Conservation (phyloP, 345 rosid genomes). For the Eucalyptus urophylla region DNA sequence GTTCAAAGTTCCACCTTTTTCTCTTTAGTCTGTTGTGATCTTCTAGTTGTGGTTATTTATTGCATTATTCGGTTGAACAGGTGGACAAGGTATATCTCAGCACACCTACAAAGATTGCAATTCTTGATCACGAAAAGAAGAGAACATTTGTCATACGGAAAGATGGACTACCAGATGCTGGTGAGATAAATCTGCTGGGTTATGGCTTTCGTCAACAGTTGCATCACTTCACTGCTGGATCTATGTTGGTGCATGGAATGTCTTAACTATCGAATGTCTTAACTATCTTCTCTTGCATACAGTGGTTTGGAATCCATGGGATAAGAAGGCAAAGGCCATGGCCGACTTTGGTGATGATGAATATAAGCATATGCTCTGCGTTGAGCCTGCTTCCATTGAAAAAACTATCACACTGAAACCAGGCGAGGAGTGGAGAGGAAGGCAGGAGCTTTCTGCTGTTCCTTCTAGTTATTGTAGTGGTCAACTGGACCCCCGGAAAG, state of each 20-base stretch:
- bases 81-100: slow-evolving; percentile 76
- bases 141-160: slow-evolving; percentile 88
- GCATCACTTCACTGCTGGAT: not conserved
- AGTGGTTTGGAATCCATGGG: slow-evolving; percentile 99
- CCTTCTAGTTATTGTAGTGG: slow-evolving; percentile 96
- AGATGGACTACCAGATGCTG: slow-evolving; percentile 97
- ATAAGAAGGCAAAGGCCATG: slow-evolving; percentile 77
- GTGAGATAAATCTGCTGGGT: slow-evolving; percentile 22
- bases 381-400: slow-evolving; percentile 83
- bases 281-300: slow-evolving; percentile 1
- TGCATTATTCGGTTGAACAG: slow-evolving; percentile 13
- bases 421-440: slow-evolving; percentile 95
- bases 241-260: not conserved
- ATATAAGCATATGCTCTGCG: slow-evolving; percentile 91
- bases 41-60: not conserved
- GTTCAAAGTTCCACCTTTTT: not conserved
- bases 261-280: not conserved
- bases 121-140: slow-evolving; percentile 91
- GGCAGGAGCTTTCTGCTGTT: slow-evolving; percentile 79
- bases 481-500: slow-evolving; percentile 88
- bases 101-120: slow-evolving; percentile 87
- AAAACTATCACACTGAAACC: slow-evolving; percentile 79
- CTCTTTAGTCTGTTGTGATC: not conserved
- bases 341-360: slow-evolving; percentile 92
- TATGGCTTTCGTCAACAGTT: not conserved